Evolutionary conservation across 257 asterid genomes (phyloP).

Genomic region (Ophiorrhiza pumila): DNA sequence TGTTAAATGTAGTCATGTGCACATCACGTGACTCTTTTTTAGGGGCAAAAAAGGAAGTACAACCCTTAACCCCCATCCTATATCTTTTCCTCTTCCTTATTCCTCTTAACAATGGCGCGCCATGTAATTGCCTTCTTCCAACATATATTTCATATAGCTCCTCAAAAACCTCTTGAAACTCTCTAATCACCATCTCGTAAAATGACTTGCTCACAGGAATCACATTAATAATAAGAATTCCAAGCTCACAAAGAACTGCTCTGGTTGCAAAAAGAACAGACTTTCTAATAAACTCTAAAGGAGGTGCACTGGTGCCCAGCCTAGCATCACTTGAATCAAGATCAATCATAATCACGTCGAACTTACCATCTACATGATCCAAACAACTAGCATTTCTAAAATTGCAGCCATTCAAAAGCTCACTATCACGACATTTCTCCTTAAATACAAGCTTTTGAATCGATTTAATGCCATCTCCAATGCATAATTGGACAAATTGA

Average conservation of each 20-base stretch:
- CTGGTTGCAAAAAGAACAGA: conserved; percentile 48
- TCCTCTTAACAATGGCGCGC: too few relatives aligned
- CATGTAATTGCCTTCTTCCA: too few relatives aligned
- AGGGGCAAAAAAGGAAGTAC: too few relatives aligned
- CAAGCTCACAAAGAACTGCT: conserved; percentile 36
- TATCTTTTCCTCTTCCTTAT: too few relatives aligned
- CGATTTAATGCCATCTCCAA: conserved; percentile 57
- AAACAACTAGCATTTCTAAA: not conserved
- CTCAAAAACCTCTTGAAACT: conserved; percentile 45
- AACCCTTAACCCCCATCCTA: too few relatives aligned
- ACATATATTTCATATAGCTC: conserved; percentile 69
- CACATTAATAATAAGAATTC: conserved; percentile 53
- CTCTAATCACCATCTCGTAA: conserved; percentile 37
- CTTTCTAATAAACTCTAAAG: conserved; percentile 47
- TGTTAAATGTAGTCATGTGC: too few relatives aligned
- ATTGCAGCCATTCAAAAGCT: not conserved
- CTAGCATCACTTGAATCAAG: conserved; percentile 63
- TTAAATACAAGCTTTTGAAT: conserved; percentile 34
- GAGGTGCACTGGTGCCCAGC: conserved; percentile 68
- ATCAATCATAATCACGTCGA: conserved; percentile 83
- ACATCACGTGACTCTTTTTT: too few relatives aligned
- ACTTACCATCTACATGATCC: conserved; percentile 22
- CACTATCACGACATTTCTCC: not conserved
- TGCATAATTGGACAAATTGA: conserved; percentile 36
- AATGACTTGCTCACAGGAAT: conserved; percentile 42